Evolutionary conservation across 2,329 filamentous ascomycete genomes (phyloP).

Genomic region (Alternaria rosae): DNA sequence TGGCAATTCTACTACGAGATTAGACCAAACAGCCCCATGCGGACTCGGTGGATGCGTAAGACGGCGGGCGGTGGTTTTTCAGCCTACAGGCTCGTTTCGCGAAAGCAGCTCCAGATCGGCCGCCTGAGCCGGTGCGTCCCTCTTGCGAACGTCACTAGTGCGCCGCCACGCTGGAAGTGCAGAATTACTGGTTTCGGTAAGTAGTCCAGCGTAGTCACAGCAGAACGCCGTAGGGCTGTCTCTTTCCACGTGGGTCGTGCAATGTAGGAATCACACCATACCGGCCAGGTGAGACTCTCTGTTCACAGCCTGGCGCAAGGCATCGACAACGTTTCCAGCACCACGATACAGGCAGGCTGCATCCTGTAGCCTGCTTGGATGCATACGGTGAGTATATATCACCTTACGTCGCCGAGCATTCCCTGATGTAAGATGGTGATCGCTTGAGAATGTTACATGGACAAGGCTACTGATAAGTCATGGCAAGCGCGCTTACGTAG

Average conservation of each 20-base stretch:
- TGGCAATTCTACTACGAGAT: constrained; percentile 13
- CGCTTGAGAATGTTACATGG: constrained; percentile 3
- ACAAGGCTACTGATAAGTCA: constrained; percentile 19
- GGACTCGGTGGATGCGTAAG: constrained; percentile 8
- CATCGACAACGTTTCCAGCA: background rate
- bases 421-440: constrained; percentile 1
- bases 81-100: background rate
- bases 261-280: background rate
- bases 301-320: background rate
- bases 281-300: background rate
- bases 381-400: background rate
- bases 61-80: background rate
- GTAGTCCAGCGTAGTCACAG: constrained; percentile 8
- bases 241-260: constrained; percentile 1
- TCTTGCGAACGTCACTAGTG: constrained; percentile 3
- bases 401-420: background rate
- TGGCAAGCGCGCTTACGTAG: constrained; percentile 18
- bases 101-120: background rate
- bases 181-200: constrained; percentile 10
- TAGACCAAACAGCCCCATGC: constrained; percentile 4
- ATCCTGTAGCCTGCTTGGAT: background rate
- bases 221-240: constrained; percentile 1
- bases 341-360: background rate
- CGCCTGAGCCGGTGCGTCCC: background rate
- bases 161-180: background rate